Evolutionary conservation across 441 rosid species (phyloP).

Genomic region (Melastoma candidum): DNA sequence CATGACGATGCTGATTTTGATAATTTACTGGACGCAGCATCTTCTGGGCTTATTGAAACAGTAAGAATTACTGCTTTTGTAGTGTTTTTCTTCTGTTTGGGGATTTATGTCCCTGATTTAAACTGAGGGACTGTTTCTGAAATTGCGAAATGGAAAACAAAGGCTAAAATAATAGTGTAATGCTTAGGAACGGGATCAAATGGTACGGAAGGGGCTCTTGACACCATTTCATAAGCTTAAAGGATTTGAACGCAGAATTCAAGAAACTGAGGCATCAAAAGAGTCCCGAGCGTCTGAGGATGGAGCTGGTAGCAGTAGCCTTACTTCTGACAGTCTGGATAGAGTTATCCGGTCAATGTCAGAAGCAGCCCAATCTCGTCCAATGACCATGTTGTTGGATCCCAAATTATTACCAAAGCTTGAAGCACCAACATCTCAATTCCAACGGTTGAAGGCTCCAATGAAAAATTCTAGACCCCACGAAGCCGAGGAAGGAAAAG

Average conservation of each 20-base stretch:
- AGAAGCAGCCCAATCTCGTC: slow-evolving; percentile 75
- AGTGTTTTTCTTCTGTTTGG: not conserved
- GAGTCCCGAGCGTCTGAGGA: slow-evolving; percentile 21
- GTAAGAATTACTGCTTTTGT: slow-evolving; percentile 31
- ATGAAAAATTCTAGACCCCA: slow-evolving; percentile 31
- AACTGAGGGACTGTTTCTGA: slow-evolving; percentile 4
- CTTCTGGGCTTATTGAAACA: slow-evolving; percentile 88
- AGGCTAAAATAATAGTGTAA: slow-evolving; percentile 1
- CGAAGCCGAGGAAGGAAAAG: slow-evolving; percentile 38
- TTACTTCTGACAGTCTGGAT: slow-evolving; percentile 43
- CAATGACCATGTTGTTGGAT: slow-evolving; percentile 73
- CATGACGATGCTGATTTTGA: slow-evolving; percentile 82
- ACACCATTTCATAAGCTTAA: slow-evolving; percentile 93
- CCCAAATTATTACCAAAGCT: slow-evolving; percentile 65
- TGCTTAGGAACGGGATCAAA: slow-evolving; percentile 90
- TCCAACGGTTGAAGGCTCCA: slow-evolving; percentile 62
- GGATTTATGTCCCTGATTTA: no score
- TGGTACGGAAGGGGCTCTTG: slow-evolving; percentile 88
- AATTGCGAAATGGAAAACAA: not conserved
- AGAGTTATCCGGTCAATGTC: slow-evolving; percentile 53
- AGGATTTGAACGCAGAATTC: slow-evolving; percentile 85
- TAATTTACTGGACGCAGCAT: slow-evolving; percentile 68
- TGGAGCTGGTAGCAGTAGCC: slow-evolving; percentile 33
- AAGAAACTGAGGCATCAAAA: slow-evolving; percentile 47
- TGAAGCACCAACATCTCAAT: slow-evolving; percentile 69